Conservation (phyloP, 306 rosid genomes). For the Cicer bijugum region DNA sequence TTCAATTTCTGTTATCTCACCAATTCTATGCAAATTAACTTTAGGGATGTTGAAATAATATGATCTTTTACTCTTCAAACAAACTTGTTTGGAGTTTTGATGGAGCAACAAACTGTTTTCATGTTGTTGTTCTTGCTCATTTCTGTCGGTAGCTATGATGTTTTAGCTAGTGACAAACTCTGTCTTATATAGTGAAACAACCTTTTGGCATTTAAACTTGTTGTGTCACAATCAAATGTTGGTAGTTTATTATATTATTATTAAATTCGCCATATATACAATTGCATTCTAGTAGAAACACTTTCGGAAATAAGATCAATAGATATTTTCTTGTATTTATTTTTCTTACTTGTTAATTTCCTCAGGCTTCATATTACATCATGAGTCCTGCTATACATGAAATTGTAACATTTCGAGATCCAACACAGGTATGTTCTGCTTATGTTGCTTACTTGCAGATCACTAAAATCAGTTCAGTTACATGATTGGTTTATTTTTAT, state of each 20-base stretch:
- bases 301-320: constrained; percentile 9
- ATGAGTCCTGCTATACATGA: constrained; percentile 72
- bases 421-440: constrained; percentile 70
- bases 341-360: constrained; percentile 32
- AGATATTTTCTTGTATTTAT: constrained; percentile 5
- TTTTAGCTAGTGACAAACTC: not conserved
- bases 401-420: constrained; percentile 75
- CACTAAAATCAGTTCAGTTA: constrained; percentile 29
- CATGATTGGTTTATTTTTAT: constrained; percentile 41
- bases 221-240: not conserved
- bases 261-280: constrained; percentile 13
- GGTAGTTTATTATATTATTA: not conserved
- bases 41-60: too few relatives aligned
- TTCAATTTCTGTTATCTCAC: not conserved
- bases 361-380: constrained; percentile 75
- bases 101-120: not conserved
- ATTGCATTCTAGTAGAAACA: constrained; percentile 20
- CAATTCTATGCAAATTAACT: too few relatives aligned
- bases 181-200: not conserved
- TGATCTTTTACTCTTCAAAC: not conserved
- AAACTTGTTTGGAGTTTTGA: not conserved
- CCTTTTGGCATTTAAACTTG: not conserved
- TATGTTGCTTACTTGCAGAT: constrained; percentile 34
- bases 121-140: too few relatives aligned
- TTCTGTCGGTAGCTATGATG: not conserved